Evolutionary conservation across 106 monocot genomes (phyloP).

Genomic region (Iris macrosiphon): DNA sequence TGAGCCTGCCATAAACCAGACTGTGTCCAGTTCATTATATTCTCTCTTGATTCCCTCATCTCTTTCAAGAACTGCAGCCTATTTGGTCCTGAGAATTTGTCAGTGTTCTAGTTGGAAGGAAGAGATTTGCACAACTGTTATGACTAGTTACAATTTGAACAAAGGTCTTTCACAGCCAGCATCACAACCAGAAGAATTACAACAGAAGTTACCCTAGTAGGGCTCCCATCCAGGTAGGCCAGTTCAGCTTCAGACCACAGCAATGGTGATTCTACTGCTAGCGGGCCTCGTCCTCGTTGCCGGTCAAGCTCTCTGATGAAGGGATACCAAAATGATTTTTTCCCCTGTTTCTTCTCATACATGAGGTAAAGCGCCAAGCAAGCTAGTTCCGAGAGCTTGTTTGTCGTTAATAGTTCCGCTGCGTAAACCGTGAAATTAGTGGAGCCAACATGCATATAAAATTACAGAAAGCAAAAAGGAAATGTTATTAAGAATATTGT

Average conservation of each 20-base stretch:
- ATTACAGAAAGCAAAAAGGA: background rate
- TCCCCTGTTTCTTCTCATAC: slow-evolving; percentile 99
- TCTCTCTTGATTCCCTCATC: slow-evolving; percentile 91
- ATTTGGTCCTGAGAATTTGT: too few relatives aligned
- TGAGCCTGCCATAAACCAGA: slow-evolving; percentile 99
- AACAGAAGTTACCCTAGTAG: slow-evolving; percentile 55
- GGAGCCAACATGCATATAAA: background rate
- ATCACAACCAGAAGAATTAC: too few relatives aligned
- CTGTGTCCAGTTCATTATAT: slow-evolving; percentile 95
- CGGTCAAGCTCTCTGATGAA: slow-evolving; percentile 95
- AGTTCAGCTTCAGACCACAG: slow-evolving; percentile 93
- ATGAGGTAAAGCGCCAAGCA: slow-evolving; percentile 96
- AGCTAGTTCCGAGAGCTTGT: slow-evolving; percentile 93
- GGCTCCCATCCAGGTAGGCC: slow-evolving; percentile 74
- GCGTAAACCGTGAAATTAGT: slow-evolving; percentile 19
- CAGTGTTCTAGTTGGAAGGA: too few relatives aligned
- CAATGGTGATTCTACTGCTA: slow-evolving; percentile 97
- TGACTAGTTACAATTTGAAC: too few relatives aligned
- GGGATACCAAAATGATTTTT: slow-evolving; percentile 88
- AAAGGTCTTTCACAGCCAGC: too few relatives aligned
- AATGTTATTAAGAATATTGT: background rate
- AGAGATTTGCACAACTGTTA: too few relatives aligned
- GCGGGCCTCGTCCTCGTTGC: slow-evolving; percentile 86
- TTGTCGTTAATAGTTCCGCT: slow-evolving; percentile 95
- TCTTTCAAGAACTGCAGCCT: slow-evolving; percentile 87